A percentile compares a stretch with the other conserved stretches of the same genome.
Evolutionary conservation across 2,329 filamentous ascomycete genomes (phyloP).

Genomic region (Ophiostoma tasmaniense): DNA sequence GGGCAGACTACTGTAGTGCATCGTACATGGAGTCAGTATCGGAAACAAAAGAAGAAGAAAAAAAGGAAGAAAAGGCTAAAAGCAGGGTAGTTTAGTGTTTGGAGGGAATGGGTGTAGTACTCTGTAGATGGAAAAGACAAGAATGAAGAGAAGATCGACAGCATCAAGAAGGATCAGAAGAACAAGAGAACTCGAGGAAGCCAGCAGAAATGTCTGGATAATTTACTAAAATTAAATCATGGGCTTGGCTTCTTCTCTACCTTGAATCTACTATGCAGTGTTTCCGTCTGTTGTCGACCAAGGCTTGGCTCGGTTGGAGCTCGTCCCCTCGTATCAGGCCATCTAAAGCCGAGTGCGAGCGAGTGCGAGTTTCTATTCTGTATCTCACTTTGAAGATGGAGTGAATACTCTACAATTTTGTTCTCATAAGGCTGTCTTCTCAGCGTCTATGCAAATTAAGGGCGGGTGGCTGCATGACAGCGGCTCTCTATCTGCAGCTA

Average conservation of each 20-base stretch:
- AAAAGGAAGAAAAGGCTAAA: no score
- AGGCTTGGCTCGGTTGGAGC: not conserved
- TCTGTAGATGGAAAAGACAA: not conserved
- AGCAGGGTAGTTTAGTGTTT: not conserved
- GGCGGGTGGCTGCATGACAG: not conserved
- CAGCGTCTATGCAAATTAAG: not conserved
- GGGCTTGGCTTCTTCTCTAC: no score
- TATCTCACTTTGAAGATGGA: no score
- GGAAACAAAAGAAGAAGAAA: conserved; percentile 2
- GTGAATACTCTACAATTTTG: no score
- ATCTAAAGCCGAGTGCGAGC: not conserved
- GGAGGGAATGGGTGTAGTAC: not conserved
- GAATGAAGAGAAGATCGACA: not conserved
- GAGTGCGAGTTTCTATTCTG: not conserved
- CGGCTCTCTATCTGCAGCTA: not conserved
- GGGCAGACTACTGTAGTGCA: no score
- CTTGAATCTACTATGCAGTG: not conserved
- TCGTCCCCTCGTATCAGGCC: not conserved
- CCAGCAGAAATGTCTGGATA: not conserved
- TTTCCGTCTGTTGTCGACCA: conserved; percentile 6
- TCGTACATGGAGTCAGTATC: not conserved
- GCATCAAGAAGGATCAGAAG: not conserved
- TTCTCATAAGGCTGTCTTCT: not conserved
- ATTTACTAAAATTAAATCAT: no score
- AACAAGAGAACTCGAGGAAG: not conserved